Conservation (phyloP, 768 basidiomycete species). For the Tricholoma sp. region DNA sequence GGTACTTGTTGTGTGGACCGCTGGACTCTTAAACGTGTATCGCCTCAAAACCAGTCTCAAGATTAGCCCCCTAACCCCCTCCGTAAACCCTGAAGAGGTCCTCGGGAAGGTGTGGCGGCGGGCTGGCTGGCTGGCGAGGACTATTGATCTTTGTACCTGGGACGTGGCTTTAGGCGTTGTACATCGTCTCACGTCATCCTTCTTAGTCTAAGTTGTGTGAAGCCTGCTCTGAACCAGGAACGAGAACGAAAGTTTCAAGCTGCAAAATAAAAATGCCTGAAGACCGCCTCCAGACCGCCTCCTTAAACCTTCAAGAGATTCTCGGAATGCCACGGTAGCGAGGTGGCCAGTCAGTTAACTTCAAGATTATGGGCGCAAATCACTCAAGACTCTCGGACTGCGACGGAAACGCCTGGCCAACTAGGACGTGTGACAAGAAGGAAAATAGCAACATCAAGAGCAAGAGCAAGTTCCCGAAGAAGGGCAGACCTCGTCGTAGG, state of each 20-base stretch:
- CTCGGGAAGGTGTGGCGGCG: not conserved
- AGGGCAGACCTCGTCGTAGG: not conserved
- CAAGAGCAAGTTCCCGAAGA: not conserved
- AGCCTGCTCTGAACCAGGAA: too few species aligned
- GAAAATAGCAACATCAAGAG: not conserved
- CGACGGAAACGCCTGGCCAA: not conserved
- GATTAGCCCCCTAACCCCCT: not conserved
- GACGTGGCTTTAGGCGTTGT: not conserved
- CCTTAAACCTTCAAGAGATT: too few species aligned
- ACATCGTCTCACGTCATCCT: not conserved
- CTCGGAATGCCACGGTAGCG: too few species aligned
- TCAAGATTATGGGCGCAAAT: too few species aligned
- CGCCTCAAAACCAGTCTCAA: not conserved
- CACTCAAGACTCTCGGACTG: not conserved
- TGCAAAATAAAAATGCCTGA: too few species aligned
- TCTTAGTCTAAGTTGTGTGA: too few species aligned
- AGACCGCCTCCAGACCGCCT: too few species aligned
- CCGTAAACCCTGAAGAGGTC: not conserved
- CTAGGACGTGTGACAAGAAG: not conserved
- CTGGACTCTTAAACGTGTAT: not conserved
- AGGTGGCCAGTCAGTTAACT: too few species aligned
- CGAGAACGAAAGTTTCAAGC: too few species aligned
- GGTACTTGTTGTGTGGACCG: not conserved
- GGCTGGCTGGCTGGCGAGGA: not conserved
- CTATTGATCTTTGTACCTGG: not conserved